Percentiles rank a stretch among this genome's conserved stretches.
phyloP scores from a whole-genome alignment of 352 stramenopile species.

The Thalassiosira hispida region DNA sequence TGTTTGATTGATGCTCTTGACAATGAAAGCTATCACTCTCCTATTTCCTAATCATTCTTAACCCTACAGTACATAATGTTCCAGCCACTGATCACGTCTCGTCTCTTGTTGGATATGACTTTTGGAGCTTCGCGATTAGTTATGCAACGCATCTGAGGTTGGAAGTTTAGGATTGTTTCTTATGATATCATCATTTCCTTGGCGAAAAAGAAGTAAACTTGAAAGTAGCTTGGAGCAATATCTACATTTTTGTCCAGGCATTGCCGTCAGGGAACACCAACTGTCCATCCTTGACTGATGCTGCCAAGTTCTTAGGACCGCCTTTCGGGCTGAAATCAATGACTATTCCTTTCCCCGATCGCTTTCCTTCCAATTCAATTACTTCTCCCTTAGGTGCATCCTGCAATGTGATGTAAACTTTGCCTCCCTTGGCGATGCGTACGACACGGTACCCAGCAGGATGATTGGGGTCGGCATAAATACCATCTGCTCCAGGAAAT shows the following conservation, averaged over 20 bases:
- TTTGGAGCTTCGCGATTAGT: no score
- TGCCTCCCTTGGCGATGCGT: background rate
- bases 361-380: slow-evolving; percentile 23
- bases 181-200: no score
- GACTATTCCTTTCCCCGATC: slow-evolving; percentile 3
- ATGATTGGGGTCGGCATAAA: slow-evolving; percentile 30
- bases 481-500: slow-evolving; percentile 6
- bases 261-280: slow-evolving; percentile 31
- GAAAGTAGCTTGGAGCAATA: background rate
- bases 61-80: no score
- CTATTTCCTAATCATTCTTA: no score
- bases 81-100: no score
- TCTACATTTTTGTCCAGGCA: slow-evolving; percentile 29
- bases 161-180: no score
- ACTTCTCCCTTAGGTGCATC: slow-evolving; percentile 13
- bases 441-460: slow-evolving; percentile 24
- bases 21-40: no score
- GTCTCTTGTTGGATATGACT: no score
- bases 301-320: slow-evolving; percentile 15
- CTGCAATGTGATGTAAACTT: slow-evolving; percentile 17
- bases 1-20: no score
- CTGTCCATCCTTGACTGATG: slow-evolving; percentile 9
- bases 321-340: slow-evolving; percentile 40
- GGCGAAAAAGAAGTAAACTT: no score
- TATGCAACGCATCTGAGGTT: no score